These are phyloP conservation scores for Aspergillus pseudonomiae DNA, from an alignment of 2,329 filamentous ascomycete genomes.

Conservation along the genomic window DNA sequence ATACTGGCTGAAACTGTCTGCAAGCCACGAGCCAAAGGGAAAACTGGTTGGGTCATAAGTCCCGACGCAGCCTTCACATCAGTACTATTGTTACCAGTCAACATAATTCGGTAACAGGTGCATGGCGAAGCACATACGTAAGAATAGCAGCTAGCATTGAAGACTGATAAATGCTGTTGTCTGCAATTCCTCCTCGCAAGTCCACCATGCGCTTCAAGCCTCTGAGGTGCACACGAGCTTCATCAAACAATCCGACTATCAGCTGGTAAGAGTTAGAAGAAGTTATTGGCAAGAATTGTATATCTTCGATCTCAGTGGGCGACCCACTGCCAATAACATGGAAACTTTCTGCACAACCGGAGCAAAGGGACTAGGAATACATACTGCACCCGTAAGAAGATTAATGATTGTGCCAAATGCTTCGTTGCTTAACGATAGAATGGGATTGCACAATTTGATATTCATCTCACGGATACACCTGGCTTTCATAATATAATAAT, in stretches of 20 bases:
- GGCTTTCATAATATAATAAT: slow-evolving; percentile 44
- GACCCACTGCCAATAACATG: not conserved
- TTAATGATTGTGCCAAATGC: slow-evolving; percentile 43
- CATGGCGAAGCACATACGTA: slow-evolving; percentile 25
- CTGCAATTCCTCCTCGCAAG: slow-evolving; percentile 37
- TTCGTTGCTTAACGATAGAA: slow-evolving; percentile 32
- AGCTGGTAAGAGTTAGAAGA: slow-evolving; percentile 28
- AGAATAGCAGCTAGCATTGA: slow-evolving; percentile 32
- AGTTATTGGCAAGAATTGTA: not conserved
- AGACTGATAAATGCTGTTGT: slow-evolving; percentile 28
- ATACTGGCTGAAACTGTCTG: slow-evolving; percentile 32
- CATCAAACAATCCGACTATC: slow-evolving; percentile 42
- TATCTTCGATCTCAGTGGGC: not conserved
- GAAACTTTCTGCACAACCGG: no score
- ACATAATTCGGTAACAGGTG: not conserved
- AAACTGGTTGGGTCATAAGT: slow-evolving; percentile 37
- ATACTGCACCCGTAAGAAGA: slow-evolving; percentile 41
- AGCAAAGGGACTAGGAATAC: slow-evolving; percentile 6
- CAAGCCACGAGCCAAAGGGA: slow-evolving; percentile 38
- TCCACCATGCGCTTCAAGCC: slow-evolving; percentile 43
- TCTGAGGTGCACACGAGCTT: slow-evolving; percentile 42
- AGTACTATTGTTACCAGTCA: slow-evolving; percentile 23
- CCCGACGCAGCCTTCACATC: slow-evolving; percentile 41
- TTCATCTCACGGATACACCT: slow-evolving; percentile 40
- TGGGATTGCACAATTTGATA: slow-evolving; percentile 33